Conservation (phyloP, 2,329 filamentous ascomycete genomes). For the Thyridium curvatum region DNA sequence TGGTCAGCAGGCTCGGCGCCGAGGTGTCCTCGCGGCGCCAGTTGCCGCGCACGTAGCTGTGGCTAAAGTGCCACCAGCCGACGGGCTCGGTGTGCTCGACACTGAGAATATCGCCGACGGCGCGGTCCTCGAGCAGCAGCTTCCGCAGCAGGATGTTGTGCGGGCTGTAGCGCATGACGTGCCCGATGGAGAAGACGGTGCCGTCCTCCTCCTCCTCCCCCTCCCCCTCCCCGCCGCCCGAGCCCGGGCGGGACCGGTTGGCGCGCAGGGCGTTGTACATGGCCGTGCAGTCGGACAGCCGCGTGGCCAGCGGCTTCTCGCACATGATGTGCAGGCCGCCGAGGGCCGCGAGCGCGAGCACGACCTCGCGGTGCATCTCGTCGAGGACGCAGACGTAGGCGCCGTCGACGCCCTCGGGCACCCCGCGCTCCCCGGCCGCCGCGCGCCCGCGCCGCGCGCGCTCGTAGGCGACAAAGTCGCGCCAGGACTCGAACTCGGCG, state of each 20-base stretch:
- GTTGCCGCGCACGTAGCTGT: slow-evolving; percentile 88
- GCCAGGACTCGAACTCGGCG: slow-evolving; percentile 69
- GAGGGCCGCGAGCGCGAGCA: slow-evolving; percentile 65
- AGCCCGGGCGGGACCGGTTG: slow-evolving; percentile 12
- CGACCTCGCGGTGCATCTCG: slow-evolving; percentile 78
- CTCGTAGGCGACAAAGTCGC: slow-evolving; percentile 71
- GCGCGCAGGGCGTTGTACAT: slow-evolving; percentile 58
- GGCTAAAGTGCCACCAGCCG: slow-evolving; percentile 92
- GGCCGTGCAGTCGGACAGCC: slow-evolving; percentile 67
- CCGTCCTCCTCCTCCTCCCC: slow-evolving; percentile 19
- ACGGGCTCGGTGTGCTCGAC: slow-evolving; percentile 91
- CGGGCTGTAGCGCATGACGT: slow-evolving; percentile 88
- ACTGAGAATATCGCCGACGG: slow-evolving; percentile 79
- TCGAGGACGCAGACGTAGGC: slow-evolving; percentile 68
- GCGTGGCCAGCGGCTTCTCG: slow-evolving; percentile 88
- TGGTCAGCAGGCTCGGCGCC: slow-evolving; percentile 83
- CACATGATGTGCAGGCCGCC: slow-evolving; percentile 77
- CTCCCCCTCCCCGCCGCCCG: too few species aligned
- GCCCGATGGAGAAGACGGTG: slow-evolving; percentile 80
- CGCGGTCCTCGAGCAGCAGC: slow-evolving; percentile 65
- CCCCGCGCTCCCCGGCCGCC: slow-evolving; percentile 36
- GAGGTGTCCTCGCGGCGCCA: slow-evolving; percentile 76
- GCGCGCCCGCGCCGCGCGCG: slow-evolving; percentile 48
- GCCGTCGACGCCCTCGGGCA: slow-evolving; percentile 53
- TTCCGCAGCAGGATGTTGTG: slow-evolving; percentile 83